phyloP scores from a whole-genome alignment of 768 basidiomycete genomes.

The Paxillus rubicundulus region DNA sequence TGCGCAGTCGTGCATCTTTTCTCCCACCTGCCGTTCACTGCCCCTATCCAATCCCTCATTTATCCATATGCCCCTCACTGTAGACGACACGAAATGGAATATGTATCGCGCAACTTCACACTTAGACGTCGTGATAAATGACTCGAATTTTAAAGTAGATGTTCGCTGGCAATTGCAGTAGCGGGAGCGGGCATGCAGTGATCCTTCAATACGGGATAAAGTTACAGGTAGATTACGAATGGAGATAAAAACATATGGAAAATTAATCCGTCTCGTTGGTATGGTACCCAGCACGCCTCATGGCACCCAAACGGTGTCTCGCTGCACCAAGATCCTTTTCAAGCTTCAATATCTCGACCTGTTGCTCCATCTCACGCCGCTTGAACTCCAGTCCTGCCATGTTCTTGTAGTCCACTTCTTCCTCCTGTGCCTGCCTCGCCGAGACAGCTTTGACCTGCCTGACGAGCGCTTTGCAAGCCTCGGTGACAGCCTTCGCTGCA shows the following conservation, averaged over 20 bases:
- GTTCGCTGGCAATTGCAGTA: neutral
- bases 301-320: slow-evolving; percentile 74
- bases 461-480: slow-evolving; percentile 95
- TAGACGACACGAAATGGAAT: neutral
- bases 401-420: slow-evolving; percentile 81
- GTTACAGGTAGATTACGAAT: slow-evolving; percentile 26
- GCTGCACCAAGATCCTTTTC: slow-evolving; percentile 94
- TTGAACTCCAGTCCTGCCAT: slow-evolving; percentile 97
- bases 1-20: neutral
- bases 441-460: slow-evolving; percentile 95
- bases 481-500: slow-evolving; percentile 96
- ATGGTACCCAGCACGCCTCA: slow-evolving; percentile 89
- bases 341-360: slow-evolving; percentile 95
- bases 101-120: too few relatives aligned
- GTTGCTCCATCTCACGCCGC: slow-evolving; percentile 97
- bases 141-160: neutral
- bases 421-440: slow-evolving; percentile 73
- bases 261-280: slow-evolving; percentile 72
- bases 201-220: slow-evolving; percentile 9
- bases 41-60: neutral
- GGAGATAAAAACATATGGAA: slow-evolving; percentile 11
- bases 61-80: neutral
- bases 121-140: too few relatives aligned
- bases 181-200: neutral
- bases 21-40: neutral